Percentiles rank a stretch among this genome's conserved stretches.
Conservation (phyloP, 495 filamentous ascomycete species). For the Penicillium paxilli region DNA sequence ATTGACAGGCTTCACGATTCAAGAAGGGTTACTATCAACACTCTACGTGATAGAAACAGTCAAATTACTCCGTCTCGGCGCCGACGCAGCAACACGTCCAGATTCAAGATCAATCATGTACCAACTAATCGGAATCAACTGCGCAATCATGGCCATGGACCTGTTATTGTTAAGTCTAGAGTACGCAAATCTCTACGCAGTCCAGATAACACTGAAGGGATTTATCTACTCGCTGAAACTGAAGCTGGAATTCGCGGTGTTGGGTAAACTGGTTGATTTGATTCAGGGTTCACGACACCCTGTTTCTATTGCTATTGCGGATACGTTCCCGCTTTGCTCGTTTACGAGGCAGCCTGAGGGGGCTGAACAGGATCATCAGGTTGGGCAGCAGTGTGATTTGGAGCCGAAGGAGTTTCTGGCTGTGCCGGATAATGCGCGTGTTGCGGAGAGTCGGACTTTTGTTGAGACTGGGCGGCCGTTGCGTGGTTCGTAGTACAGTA, state of each 20-base stretch:
- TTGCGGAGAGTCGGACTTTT: constrained; percentile 17
- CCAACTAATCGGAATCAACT: constrained; percentile 56
- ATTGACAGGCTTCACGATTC: constrained; percentile 55
- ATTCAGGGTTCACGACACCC: constrained; percentile 35
- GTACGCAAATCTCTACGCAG: constrained; percentile 50
- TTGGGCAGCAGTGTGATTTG: not conserved
- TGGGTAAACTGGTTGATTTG: constrained; percentile 51
- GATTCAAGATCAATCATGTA: constrained; percentile 49
- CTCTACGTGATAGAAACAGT: constrained; percentile 58
- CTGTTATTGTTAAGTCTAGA: constrained; percentile 49
- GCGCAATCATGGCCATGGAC: constrained; percentile 53
- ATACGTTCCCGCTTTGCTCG: constrained; percentile 29
- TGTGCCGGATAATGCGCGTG: not conserved
- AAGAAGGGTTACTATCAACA: constrained; percentile 58
- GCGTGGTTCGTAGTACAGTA: constrained; percentile 1
- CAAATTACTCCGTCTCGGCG: constrained; percentile 48
- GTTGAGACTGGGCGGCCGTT: constrained; percentile 9
- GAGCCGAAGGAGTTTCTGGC: constrained; percentile 23
- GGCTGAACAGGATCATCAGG: not conserved
- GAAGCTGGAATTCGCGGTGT: constrained; percentile 62
- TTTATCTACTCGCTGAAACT: constrained; percentile 65
- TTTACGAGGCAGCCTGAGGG: constrained; percentile 11
- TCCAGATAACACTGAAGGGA: constrained; percentile 57
- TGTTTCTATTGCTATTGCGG: constrained; percentile 24
- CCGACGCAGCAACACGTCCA: constrained; percentile 25